These are phyloP conservation scores for Tolypocladium tropicale DNA, from an alignment of 2,329 filamentous ascomycete species.

Conservation along the genomic window DNA sequence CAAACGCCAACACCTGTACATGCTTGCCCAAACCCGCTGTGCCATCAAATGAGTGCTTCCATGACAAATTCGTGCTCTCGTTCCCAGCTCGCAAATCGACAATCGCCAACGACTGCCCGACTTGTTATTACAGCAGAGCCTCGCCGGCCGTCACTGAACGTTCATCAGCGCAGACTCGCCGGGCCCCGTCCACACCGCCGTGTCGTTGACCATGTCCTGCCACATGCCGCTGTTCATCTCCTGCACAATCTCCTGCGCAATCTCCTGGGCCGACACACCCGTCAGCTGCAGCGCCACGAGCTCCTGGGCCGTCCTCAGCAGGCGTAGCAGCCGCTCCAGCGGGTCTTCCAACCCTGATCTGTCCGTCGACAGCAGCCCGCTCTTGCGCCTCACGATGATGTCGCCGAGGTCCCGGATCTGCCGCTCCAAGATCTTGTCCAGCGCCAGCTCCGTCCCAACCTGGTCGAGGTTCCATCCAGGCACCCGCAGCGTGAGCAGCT, in stretches of 20 bases:
- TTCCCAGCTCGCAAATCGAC: not conserved
- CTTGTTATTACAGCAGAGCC: not conserved
- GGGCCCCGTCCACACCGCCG: not conserved
- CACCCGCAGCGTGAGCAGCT: conserved; percentile 32
- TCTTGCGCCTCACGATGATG: conserved; percentile 18
- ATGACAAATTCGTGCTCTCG: not conserved
- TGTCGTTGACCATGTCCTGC: conserved; percentile 8
- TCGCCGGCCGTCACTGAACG: not conserved
- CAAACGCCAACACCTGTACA: not conserved
- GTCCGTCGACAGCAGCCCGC: conserved; percentile 11
- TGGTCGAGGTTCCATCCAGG: conserved; percentile 34
- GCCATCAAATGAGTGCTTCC: not conserved
- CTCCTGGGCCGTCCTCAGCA: conserved; percentile 19
- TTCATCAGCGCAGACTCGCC: not conserved
- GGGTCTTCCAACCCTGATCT: conserved; percentile 15
- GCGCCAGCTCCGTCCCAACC: conserved; percentile 24
- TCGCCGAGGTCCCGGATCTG: conserved; percentile 19
- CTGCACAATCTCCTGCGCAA: conserved; percentile 8
- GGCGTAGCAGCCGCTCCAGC: conserved; percentile 18
- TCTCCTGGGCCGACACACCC: conserved; percentile 11
- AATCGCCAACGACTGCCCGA: not conserved
- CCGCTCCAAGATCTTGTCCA: conserved; percentile 14
- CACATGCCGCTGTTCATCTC: conserved; percentile 9
- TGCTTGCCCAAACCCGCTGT: not conserved
- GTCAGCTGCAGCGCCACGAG: conserved; percentile 19